phyloP scores from a whole-genome alignment of 306 rosid species.

The Cucurbita argyrosperma region DNA sequence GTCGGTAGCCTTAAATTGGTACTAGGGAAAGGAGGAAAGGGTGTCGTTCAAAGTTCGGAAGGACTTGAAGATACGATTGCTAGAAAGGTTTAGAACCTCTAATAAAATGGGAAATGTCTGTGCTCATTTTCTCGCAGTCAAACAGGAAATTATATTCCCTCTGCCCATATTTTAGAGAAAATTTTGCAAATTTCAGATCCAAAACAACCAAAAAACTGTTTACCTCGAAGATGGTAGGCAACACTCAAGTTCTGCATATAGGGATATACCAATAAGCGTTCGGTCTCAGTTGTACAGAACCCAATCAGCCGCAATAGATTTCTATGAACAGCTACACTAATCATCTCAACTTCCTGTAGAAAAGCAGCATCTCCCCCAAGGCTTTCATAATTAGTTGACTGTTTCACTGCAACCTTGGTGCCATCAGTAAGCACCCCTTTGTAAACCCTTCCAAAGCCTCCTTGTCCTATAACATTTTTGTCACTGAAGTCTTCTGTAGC shows the following conservation, averaged over 20 bases:
- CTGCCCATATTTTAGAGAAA: neutral
- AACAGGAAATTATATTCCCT: neutral
- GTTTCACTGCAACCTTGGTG: conserved; percentile 86
- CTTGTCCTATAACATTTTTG: conserved; percentile 85
- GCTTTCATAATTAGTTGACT: conserved; percentile 76
- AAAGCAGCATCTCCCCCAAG: conserved; percentile 96
- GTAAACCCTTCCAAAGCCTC: conserved; percentile 97
- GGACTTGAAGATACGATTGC: too few relatives aligned
- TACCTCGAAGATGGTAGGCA: conserved; percentile 83
- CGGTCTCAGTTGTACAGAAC: conserved; percentile 82
- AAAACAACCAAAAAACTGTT: neutral
- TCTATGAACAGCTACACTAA: conserved; percentile 88
- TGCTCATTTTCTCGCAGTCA: neutral
- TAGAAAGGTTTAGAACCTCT: too few relatives aligned
- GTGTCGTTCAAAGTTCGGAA: too few relatives aligned
- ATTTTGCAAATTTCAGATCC: neutral
- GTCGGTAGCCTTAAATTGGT: too few relatives aligned
- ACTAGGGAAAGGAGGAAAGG: too few relatives aligned
- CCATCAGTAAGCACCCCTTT: conserved; percentile 80
- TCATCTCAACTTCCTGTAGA: conserved; percentile 97
- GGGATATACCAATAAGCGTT: conserved; percentile 89
- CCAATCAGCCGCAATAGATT: conserved; percentile 81
- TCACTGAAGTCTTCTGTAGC: conserved; percentile 85
- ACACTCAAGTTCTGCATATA: conserved; percentile 95
- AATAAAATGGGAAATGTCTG: too few relatives aligned